Evolutionary conservation across 2,329 filamentous ascomycete genomes (phyloP).

Genomic region (Neurospora sp.): DNA sequence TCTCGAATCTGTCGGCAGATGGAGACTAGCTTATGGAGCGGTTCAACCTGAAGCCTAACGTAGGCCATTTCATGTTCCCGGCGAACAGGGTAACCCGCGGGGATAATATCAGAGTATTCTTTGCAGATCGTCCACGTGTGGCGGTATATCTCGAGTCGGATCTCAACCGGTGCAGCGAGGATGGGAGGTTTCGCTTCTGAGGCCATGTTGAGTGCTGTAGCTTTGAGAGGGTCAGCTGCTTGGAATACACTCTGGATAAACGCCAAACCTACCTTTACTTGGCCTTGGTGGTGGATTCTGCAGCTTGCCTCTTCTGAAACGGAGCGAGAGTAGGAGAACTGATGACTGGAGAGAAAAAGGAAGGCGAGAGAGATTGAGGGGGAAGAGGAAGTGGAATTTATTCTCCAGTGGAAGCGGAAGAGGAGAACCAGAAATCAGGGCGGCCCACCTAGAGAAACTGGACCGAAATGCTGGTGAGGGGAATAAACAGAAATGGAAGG

Average conservation of each 20-base stretch:
- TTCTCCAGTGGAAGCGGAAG: background rate
- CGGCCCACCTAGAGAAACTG: background rate
- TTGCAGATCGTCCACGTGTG: background rate
- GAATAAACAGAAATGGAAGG: background rate
- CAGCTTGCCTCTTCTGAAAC: background rate
- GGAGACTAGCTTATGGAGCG: background rate
- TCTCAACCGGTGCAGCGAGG: background rate
- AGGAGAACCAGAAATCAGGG: rapidly evolving
- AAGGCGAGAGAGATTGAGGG: background rate
- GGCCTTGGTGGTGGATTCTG: background rate
- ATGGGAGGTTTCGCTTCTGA: background rate
- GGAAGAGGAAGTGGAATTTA: background rate
- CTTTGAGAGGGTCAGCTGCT: background rate
- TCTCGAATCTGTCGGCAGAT: background rate
- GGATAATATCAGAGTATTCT: no score
- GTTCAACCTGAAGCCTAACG: background rate
- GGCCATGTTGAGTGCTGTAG: background rate
- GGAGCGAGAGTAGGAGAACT: background rate
- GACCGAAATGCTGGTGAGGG: background rate
- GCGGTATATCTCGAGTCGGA: background rate
- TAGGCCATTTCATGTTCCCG: no score
- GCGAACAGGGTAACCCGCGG: no score
- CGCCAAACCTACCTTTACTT: background rate
- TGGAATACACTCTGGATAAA: background rate
- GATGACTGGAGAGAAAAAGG: background rate